Evolutionary conservation across 805 yeast genomes (phyloP).

Genomic region (Candida hispaniensis): DNA sequence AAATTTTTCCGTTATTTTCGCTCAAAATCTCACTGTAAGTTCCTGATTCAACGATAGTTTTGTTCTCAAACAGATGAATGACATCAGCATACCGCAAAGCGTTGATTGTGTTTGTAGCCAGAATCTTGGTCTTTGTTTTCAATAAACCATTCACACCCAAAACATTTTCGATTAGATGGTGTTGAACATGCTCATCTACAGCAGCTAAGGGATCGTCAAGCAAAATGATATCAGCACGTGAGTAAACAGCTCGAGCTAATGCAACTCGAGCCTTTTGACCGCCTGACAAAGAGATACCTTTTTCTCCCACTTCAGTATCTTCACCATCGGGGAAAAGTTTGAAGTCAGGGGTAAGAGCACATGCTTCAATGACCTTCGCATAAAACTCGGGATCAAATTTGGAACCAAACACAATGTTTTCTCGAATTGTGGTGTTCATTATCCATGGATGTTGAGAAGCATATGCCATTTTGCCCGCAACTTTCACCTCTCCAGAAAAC

Average conservation of each 20-base stretch:
- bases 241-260: slow-evolving; percentile 89
- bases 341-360: slow-evolving; percentile 76
- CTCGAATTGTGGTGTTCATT: slow-evolving; percentile 79
- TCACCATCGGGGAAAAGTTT: slow-evolving; percentile 81
- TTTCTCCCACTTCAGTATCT: slow-evolving; percentile 88
- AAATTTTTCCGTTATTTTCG: slow-evolving; percentile 17
- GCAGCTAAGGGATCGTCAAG: slow-evolving; percentile 92
- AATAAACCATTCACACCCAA: slow-evolving; percentile 64
- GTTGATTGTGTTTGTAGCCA: slow-evolving; percentile 74
- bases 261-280: slow-evolving; percentile 96
- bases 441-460: slow-evolving; percentile 89
- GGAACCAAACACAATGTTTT: slow-evolving; percentile 84
- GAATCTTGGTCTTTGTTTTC: slow-evolving; percentile 54
- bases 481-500: slow-evolving; percentile 51
- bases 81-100: slow-evolving; percentile 64
- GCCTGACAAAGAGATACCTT: slow-evolving; percentile 92
- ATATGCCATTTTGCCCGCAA: slow-evolving; percentile 67
- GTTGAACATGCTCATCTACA: slow-evolving; percentile 94
- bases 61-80: slow-evolving; percentile 50
- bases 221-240: slow-evolving; percentile 83
- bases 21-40: slow-evolving; percentile 43
- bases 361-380: slow-evolving; percentile 68
- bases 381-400: slow-evolving; percentile 74
- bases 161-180: slow-evolving; percentile 62
- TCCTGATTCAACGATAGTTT: slow-evolving; percentile 41